These are phyloP conservation scores for Mycena venus DNA, from an alignment of 768 basidiomycete species.

Conservation along the genomic window DNA sequence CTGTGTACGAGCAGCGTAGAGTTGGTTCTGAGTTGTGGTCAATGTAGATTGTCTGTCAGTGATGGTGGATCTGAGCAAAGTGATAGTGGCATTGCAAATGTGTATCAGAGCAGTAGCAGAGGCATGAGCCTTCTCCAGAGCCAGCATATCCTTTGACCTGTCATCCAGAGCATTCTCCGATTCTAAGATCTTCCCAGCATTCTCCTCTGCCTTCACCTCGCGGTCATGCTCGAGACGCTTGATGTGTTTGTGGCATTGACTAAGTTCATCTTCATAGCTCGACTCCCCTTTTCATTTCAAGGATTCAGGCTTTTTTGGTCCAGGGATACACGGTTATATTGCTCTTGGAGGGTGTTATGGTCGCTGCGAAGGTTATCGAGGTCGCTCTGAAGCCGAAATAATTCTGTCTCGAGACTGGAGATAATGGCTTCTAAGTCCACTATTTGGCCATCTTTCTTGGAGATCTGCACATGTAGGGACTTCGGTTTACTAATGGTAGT, in stretches of 20 bases:
- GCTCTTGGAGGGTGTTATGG: background rate
- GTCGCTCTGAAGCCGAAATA: too few relatives aligned
- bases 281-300: background rate
- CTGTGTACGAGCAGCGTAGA: background rate
- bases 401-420: too few relatives aligned
- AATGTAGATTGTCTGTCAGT: background rate
- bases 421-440: too few relatives aligned
- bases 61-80: background rate
- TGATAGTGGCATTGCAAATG: background rate
- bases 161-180: background rate
- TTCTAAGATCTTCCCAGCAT: background rate
- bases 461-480: too few relatives aligned
- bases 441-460: too few relatives aligned
- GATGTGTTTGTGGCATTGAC: background rate
- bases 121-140: background rate
- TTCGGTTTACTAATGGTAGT: too few relatives aligned
- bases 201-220: background rate
- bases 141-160: background rate
- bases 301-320: background rate
- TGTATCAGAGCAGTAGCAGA: background rate
- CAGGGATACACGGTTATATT: background rate
- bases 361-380: background rate
- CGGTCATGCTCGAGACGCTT: background rate
- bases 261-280: background rate
- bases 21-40: background rate